A percentile compares a stretch with the other conserved stretches of the same genome.
phyloP scores from a whole-genome alignment of 2,329 filamentous ascomycete species.

The Leptographium radiaticola region DNA sequence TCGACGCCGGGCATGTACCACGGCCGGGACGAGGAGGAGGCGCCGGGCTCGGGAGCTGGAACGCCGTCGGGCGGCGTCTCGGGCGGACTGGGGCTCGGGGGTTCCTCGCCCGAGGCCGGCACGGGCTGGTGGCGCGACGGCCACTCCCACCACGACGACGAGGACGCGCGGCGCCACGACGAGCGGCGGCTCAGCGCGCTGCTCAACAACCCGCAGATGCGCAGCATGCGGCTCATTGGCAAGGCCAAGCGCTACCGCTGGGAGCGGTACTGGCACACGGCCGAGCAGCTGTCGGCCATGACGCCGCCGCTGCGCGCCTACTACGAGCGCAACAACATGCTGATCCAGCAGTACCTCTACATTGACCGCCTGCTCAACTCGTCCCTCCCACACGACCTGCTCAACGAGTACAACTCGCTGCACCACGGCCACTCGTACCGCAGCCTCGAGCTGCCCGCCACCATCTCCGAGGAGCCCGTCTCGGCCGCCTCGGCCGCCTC shows the following conservation, averaged over 20 bases:
- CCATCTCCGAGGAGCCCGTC: slow-evolving; percentile 56
- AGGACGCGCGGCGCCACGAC: slow-evolving; percentile 35
- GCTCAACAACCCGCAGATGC: slow-evolving; percentile 57
- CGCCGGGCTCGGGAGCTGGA: neutral
- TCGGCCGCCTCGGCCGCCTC: too few relatives aligned
- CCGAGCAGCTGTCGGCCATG: slow-evolving; percentile 60
- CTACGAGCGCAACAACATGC: slow-evolving; percentile 77
- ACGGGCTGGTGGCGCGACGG: slow-evolving; percentile 12
- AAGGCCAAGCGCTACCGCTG: slow-evolving; percentile 78
- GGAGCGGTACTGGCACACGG: slow-evolving; percentile 75
- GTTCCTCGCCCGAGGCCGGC: neutral
- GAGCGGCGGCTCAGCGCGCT: slow-evolving; percentile 47
- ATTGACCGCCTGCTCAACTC: slow-evolving; percentile 87
- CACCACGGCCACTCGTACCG: slow-evolving; percentile 37
- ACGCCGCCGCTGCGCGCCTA: slow-evolving; percentile 68
- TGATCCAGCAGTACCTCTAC: slow-evolving; percentile 86
- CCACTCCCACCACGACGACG: slow-evolving; percentile 16
- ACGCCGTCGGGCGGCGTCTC: neutral
- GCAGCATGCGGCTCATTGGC: slow-evolving; percentile 77
- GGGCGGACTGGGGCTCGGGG: neutral
- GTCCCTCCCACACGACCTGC: slow-evolving; percentile 77
- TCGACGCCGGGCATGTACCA: slow-evolving; percentile 10
- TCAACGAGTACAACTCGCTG: slow-evolving; percentile 73
- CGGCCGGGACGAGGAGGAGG: slow-evolving; percentile 13
- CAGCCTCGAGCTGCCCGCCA: slow-evolving; percentile 51